These are phyloP conservation scores for Glycine tomentella DNA, from an alignment of 306 rosid species.

Conservation along the genomic window DNA sequence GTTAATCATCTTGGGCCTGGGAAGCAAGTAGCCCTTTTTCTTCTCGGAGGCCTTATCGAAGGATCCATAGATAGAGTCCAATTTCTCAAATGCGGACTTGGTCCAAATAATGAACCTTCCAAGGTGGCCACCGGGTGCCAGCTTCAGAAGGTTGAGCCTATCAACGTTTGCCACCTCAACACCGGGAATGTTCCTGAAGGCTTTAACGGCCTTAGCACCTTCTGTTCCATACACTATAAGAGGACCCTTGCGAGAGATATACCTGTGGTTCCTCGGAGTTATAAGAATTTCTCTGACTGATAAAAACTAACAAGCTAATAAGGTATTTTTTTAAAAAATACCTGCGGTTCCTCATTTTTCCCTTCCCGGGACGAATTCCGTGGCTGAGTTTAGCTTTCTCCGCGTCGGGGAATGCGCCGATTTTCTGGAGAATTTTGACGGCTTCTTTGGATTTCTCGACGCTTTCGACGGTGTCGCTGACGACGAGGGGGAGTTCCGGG, in stretches of 20 bases:
- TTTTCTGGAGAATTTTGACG: slow-evolving; percentile 62
- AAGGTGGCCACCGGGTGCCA: slow-evolving; percentile 84
- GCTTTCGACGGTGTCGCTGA: slow-evolving; percentile 66
- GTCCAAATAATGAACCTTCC: slow-evolving; percentile 84
- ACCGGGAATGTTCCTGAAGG: slow-evolving; percentile 74
- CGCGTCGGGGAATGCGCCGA: slow-evolving; percentile 72
- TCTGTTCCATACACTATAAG: slow-evolving; percentile 73
- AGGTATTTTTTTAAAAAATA: too few relatives aligned
- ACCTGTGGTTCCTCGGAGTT: too few relatives aligned
- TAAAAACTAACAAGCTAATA: too few relatives aligned
- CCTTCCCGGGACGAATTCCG: slow-evolving; percentile 73
- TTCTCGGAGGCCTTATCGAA: slow-evolving; percentile 75
- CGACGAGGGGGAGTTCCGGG: slow-evolving; percentile 77
- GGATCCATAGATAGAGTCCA: slow-evolving; percentile 77
- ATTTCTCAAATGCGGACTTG: slow-evolving; percentile 77
- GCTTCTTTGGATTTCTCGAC: slow-evolving; percentile 72
- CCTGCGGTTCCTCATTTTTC: slow-evolving; percentile 79
- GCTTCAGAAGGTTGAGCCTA: slow-evolving; percentile 72
- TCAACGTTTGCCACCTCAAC: slow-evolving; percentile 72
- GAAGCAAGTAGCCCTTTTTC: slow-evolving; percentile 71
- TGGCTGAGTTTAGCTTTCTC: slow-evolving; percentile 78
- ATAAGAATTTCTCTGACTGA: too few relatives aligned
- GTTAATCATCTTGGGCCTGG: slow-evolving; percentile 74
- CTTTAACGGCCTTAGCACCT: slow-evolving; percentile 76
- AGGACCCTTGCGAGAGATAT: slow-evolving; percentile 74